Evolutionary conservation across 2,329 filamentous ascomycete species (phyloP).

Genomic region (Bipolaris cookei): DNA sequence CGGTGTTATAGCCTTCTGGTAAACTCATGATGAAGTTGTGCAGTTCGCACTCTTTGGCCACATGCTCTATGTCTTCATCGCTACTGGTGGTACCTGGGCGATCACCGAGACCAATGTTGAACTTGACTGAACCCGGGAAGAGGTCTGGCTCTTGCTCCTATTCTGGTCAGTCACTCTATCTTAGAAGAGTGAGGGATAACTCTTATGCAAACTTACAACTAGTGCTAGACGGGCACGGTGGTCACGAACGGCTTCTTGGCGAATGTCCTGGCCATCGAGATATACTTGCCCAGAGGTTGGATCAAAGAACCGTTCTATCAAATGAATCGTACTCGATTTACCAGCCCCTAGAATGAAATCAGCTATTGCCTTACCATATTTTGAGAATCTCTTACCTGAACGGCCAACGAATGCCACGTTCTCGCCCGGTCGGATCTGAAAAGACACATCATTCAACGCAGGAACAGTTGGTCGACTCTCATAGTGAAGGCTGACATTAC

Average conservation of each 20-base stretch:
- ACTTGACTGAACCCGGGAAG: constrained; percentile 53
- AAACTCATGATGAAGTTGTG: constrained; percentile 57
- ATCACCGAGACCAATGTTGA: constrained; percentile 54
- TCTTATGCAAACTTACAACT: constrained; percentile 37
- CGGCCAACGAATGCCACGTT: constrained; percentile 53
- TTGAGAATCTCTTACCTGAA: constrained; percentile 32
- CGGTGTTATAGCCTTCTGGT: constrained; percentile 56
- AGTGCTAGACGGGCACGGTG: constrained; percentile 52
- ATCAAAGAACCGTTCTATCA: constrained; percentile 57
- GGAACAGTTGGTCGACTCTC: constrained; percentile 38
- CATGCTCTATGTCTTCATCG: constrained; percentile 41
- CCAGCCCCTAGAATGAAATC: constrained; percentile 43
- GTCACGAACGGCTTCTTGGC: constrained; percentile 43
- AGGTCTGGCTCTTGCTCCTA: constrained; percentile 54
- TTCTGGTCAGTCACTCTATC: constrained; percentile 1
- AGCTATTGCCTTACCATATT: not conserved
- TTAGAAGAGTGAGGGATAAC: not conserved
- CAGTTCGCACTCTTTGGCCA: constrained; percentile 53
- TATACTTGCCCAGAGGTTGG: constrained; percentile 48
- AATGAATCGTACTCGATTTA: constrained; percentile 54
- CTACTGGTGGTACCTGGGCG: constrained; percentile 33
- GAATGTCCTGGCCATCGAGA: constrained; percentile 53
- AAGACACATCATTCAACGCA: constrained; percentile 48
- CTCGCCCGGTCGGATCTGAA: constrained; percentile 48
- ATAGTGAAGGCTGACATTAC: constrained; percentile 43